Base-by-base conservation (phyloP, 352 stramenopile genomes). In the Phytophthora sp. region DNA sequence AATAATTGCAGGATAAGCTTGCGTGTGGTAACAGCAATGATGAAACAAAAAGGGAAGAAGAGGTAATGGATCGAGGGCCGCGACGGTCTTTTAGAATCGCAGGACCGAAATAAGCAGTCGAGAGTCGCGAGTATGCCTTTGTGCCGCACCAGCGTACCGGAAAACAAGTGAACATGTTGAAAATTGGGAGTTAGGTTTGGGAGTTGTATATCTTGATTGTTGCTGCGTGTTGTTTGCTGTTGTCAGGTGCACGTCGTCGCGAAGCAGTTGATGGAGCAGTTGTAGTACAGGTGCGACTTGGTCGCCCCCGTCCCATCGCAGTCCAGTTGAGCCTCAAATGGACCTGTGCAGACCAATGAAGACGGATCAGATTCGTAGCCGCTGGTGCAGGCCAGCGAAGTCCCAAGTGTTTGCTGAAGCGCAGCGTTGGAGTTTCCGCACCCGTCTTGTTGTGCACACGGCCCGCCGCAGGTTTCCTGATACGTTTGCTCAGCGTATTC, bases 401-500 rank as follows among this genome's bases (percentile, higher is more conserved):
- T 41, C 5, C 44, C 69, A 30, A 71, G 72, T 42, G 64, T 55
- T 55, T 84, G 74, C 18, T 84, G 50, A 4, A 74, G 55, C 1
- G 59, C 80, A 15, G 74, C 53, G 44, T 91, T 90, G 24, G 80
- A 85, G 63, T 83, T 88, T 4, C 81, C 80, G 13, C 80, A 88
- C 3, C 78, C 70, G 36, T 64, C 67, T 24, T 58, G 39, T 18
- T 71, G 47, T 15, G 58, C 24, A 51, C 59, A 57, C 38, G 86
- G 77, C 3, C 84, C 86, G 3, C 47, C 61, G 45, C 86, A 93
- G 5, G 66, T 77, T 52, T 71, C 73, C 3, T 66, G 47, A 66
- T 90, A 90, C 51, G 64, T 73, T 41, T 57, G 57, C 42, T 91
- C 75, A 2, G 49, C 30, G 52, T 86, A 88, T 24, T 79, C 36